Evolutionary conservation across 805 yeast species (phyloP).

Genomic region (Candida chauliodis): DNA sequence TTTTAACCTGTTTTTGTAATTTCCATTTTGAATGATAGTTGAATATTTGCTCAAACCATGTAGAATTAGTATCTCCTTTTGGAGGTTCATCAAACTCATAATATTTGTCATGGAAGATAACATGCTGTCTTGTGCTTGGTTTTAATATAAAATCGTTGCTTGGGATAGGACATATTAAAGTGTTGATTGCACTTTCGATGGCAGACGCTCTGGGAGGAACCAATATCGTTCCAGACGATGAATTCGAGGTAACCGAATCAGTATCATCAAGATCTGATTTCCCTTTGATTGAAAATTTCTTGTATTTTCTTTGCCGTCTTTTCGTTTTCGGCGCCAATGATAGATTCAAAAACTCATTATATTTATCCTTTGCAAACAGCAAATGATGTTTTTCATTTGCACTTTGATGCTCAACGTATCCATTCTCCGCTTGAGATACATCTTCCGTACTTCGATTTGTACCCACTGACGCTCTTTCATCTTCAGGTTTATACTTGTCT

Average conservation of each 20-base stretch:
- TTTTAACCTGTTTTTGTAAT: conserved; percentile 35
- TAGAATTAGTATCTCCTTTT: conserved; percentile 16
- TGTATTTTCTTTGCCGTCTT: conserved; percentile 17
- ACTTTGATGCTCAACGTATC: conserved; percentile 1
- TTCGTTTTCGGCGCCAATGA: conserved; percentile 6
- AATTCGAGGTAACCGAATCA: conserved; percentile 3
- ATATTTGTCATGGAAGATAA: conserved; percentile 41
- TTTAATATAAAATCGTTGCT: conserved; percentile 27
- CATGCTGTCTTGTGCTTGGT: conserved; percentile 32
- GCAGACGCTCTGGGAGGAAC: conserved; percentile 47
- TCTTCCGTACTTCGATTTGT: conserved; percentile 13
- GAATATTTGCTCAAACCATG: conserved; percentile 15
- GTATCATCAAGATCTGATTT: conserved; percentile 11
- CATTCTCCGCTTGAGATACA: conserved; percentile 27
- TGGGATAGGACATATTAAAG: conserved; percentile 39
- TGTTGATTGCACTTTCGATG: conserved; percentile 38
- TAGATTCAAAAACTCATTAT: conserved; percentile 17
- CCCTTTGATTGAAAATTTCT: conserved; percentile 22
- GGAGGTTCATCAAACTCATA: conserved; percentile 32
- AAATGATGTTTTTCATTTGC: conserved; percentile 2
- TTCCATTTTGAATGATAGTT: conserved; percentile 30
- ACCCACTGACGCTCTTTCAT: conserved; percentile 5
- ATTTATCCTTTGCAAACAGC: conserved; percentile 9
- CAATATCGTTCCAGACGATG: conserved; percentile 20
- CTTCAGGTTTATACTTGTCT: conserved; percentile 7